These are phyloP conservation scores for Lasiodiplodia theobromae DNA, from an alignment of 2,329 filamentous ascomycete species.

Conservation along the genomic window DNA sequence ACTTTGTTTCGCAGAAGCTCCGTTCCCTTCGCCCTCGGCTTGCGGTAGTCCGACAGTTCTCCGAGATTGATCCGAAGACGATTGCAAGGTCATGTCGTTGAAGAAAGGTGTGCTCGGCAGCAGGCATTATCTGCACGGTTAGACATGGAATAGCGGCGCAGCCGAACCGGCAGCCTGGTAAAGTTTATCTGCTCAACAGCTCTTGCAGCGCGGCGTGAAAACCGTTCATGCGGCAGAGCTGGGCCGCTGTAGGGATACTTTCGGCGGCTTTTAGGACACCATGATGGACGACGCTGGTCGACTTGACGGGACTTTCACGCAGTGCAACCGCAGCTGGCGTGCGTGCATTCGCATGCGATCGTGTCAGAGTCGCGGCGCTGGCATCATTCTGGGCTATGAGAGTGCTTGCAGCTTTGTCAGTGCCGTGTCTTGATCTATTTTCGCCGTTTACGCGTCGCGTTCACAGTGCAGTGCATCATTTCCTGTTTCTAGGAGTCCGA, in stretches of 20 bases:
- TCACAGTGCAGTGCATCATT: no score
- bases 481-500: no score
- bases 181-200: slow-evolving; percentile 21
- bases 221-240: neutral
- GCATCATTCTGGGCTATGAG: no score
- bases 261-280: no score
- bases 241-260: neutral
- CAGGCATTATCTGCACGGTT: neutral
- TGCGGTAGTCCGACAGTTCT: neutral
- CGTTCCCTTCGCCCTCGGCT: neutral
- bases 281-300: no score
- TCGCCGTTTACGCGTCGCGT: no score
- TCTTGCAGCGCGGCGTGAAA: neutral
- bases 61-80: slow-evolving; percentile 16
- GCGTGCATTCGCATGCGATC: no score
- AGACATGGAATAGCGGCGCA: neutral
- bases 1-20: neutral
- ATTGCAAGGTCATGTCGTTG: neutral
- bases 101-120: neutral
- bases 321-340: no score
- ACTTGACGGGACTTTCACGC: no score
- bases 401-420: no score
- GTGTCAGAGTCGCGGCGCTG: no score
- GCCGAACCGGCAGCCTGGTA: slow-evolving; percentile 18
- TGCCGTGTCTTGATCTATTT: no score